Conservation (phyloP, 306 rosid genomes). For the Begonia peltatifolia region DNA sequence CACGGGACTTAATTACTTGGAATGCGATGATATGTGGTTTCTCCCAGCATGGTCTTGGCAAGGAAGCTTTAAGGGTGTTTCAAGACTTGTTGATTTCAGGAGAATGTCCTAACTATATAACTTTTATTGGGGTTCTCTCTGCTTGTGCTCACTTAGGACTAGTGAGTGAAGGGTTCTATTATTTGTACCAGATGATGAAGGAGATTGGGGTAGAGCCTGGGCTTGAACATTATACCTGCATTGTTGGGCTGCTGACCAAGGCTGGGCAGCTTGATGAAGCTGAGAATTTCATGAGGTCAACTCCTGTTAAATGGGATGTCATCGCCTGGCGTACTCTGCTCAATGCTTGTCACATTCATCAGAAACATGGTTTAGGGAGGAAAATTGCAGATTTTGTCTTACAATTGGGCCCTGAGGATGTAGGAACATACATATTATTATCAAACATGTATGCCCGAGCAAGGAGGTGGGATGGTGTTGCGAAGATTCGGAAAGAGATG, state of each 20-base stretch:
- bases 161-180: slow-evolving; percentile 12
- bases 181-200: slow-evolving; percentile 10
- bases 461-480: slow-evolving; percentile 13
- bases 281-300: slow-evolving; percentile 12
- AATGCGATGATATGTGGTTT: slow-evolving; percentile 11
- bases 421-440: slow-evolving; percentile 9
- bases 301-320: slow-evolving; percentile 11
- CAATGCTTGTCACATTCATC: slow-evolving; percentile 13
- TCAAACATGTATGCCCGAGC: slow-evolving; percentile 13
- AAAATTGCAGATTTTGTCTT: slow-evolving; percentile 8
- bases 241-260: slow-evolving; percentile 9
- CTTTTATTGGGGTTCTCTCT: slow-evolving; percentile 13
- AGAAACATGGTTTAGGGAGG: slow-evolving; percentile 6
- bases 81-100: slow-evolving; percentile 4
- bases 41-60: slow-evolving; percentile 13
- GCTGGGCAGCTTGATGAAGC: slow-evolving; percentile 12
- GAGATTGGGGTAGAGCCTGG: slow-evolving; percentile 10
- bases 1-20: slow-evolving; percentile 9
- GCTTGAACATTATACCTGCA: slow-evolving; percentile 13
- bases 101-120: slow-evolving; percentile 8
- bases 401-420: slow-evolving; percentile 10
- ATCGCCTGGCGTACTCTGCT: slow-evolving; percentile 15
- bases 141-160: slow-evolving; percentile 9
- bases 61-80: slow-evolving; percentile 8
- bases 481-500: slow-evolving; percentile 9